Base-by-base conservation (phyloP, 768 basidiomycete species). In the Dioszegia aurantiaca region DNA sequence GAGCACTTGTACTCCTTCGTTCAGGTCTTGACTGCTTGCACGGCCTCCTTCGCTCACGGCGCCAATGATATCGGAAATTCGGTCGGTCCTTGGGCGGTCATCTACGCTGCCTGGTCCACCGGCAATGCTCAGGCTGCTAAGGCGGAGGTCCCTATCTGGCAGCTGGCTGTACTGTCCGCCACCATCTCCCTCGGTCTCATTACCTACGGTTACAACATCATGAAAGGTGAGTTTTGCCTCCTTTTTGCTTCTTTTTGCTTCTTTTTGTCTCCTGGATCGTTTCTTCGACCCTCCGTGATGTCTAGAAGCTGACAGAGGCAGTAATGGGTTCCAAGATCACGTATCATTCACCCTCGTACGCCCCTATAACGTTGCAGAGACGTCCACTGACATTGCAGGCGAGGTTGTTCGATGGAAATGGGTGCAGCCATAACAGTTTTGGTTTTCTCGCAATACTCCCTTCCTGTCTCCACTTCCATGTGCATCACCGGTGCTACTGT, bases 381-480 rank as follows among this genome's bases (percentile, higher is more conserved):
- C 14, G 33, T 14, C 21, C 26, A 24, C 44, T 45, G 44, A 45
- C 26, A 23, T 45, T 9, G 17, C 26, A 47, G 48, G 17, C 77
- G 80, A 43, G 80, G 80, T 4, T 78, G 75, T 63, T 73, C 77
- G 9, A 81, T 81, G 80, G 80, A 80, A 61, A 67, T 80, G 55
- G 79, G 78, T 14, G 77, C 78, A 11, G 69, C 78, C 41, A 75
- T 80, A 63, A 80, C 80, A 27, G 79, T 80, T 56, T 70, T 81
- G 41, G 69, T 80, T 53, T 78, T 79, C 31, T 79, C 78, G 12
- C 78, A 77, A 43, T 77, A 55, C 64, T 65, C 69, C 43, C 64
- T 71, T 21, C 69, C 69, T 51, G 69, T 71, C 47, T 71, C 69
- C 16, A 71, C 69, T 11, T 71, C 69, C 12, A 71, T 71, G 69